A percentile compares a stretch with the other conserved stretches of the same genome.
These are phyloP conservation scores for Medicago arabica DNA, from an alignment of 306 rosid genomes.

Conservation along the genomic window DNA sequence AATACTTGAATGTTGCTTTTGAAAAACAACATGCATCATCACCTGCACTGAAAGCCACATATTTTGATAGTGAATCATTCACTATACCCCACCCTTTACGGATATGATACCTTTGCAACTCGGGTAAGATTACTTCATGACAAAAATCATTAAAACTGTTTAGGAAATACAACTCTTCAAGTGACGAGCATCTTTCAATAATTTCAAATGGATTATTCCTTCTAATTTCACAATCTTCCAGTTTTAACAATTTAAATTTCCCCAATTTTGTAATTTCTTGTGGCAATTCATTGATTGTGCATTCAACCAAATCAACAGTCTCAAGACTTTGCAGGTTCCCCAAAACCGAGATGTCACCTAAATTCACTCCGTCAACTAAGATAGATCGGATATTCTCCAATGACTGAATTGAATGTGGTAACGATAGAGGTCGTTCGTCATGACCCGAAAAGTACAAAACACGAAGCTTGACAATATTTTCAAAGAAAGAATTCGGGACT, in stretches of 20 bases:
- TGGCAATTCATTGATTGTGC: background rate
- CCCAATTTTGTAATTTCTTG: background rate
- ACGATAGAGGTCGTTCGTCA: background rate
- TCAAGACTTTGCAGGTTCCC: slow-evolving; percentile 8
- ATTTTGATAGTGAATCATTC: background rate
- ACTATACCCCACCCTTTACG: fast-evolving
- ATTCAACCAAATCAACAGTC: background rate
- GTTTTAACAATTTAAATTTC: slow-evolving; percentile 15
- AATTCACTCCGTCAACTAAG: fast-evolving
- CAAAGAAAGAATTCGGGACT: background rate
- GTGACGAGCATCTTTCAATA: slow-evolving; percentile 7
- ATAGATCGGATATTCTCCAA: slow-evolving; percentile 1
- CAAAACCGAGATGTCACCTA: slow-evolving; percentile 30
- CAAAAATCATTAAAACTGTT: background rate
- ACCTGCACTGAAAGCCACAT: background rate
- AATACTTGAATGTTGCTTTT: background rate
- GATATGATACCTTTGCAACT: slow-evolving; percentile 18
- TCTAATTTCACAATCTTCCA: background rate
- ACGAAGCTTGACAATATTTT: background rate
- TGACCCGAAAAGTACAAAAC: background rate
- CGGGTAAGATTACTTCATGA: background rate
- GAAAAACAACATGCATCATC: background rate
- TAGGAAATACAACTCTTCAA: slow-evolving; percentile 29
- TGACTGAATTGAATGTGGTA: background rate
- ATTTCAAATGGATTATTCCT: slow-evolving; percentile 16